Base-by-base conservation (phyloP, 257 asterid genomes). In the Penstemon eatonii region DNA sequence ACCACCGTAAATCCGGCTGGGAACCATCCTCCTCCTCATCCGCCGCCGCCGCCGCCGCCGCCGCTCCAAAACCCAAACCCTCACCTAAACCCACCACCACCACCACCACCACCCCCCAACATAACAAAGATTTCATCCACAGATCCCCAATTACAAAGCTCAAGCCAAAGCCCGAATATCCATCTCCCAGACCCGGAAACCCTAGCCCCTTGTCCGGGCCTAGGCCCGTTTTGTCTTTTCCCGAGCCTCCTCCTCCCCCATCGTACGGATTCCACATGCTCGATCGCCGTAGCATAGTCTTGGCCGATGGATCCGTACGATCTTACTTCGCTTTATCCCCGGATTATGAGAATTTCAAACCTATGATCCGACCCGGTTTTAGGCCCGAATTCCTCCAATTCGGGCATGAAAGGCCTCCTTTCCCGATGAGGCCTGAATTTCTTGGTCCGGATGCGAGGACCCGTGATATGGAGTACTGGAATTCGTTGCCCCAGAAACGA, bases 251-350 rank as follows among this genome's bases (percentile, higher is more conserved):
- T 0, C 97, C 96, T n/a, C 88, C 91, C 8, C 96, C 96, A 6
- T 72, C 96, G 4, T 94, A 94, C 66, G 97, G 96, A 11, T 87
- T 91, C 75, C 99, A 90, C 79, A 83, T 87, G 96, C 96, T 94
- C 53, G 96, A 94, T 0, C 97, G 97, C 63, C 86, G 97, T 33
- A 84, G 79, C 11, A 72, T 91, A 49, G 80, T 77, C 68, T 84
- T 90, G 5, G 85, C 91, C 37, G 99, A 94, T 65, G 99, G 99
- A 19, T 89, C 93, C 3, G 91, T 83, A 39, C 83, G 96, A 8
- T 87, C 97, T 8, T 91, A 91, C 84, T 87, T 88, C 62, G 96
- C 96, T 43, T 73, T 94, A 58, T 95, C 96, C 13, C 88, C 78
- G 0, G 92, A 94, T 80, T 91, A 91, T 59, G 91, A 83, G 66